Percentiles rank a stretch among this genome's conserved stretches.
Conservation (phyloP, 2,329 filamentous ascomycete species). For the Mariannaea elegans region DNA sequence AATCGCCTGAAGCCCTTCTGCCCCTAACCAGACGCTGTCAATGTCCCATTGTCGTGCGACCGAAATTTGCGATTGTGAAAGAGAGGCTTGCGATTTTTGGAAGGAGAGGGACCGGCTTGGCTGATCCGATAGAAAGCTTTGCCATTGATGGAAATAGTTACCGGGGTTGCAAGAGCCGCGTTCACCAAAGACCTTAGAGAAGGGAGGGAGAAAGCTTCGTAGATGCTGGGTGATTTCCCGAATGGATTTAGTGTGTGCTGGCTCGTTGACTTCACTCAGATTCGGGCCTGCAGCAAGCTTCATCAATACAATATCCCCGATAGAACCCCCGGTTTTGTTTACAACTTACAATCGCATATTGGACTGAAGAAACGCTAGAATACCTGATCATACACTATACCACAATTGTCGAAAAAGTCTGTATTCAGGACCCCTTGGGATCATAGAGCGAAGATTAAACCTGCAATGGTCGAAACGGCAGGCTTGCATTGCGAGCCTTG, state of each 20-base stretch:
- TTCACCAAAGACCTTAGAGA: not conserved
- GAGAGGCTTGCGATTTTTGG: not conserved
- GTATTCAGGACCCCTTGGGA: not conserved
- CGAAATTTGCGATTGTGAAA: not conserved
- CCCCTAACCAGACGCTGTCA: constrained; percentile 6
- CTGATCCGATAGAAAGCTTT: not conserved
- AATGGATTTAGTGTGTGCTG: not conserved
- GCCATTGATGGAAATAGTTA: not conserved
- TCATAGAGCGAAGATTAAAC: not conserved
- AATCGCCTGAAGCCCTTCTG: constrained; percentile 1
- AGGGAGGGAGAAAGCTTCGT: not conserved
- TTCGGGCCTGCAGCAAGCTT: not conserved
- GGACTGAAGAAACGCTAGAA: constrained; percentile 1
- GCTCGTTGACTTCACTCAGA: not conserved
- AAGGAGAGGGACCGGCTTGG: not conserved
- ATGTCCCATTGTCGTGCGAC: not conserved
- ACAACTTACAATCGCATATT: constrained; percentile 2
- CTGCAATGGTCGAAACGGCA: not conserved
- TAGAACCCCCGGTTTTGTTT: not conserved
- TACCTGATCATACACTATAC: constrained; percentile 2
- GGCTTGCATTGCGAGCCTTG: not conserved
- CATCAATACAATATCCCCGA: not conserved
- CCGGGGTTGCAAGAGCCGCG: not conserved
- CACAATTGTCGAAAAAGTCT: not conserved
- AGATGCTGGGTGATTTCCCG: not conserved